Base-by-base conservation (phyloP, 1,284 basidiomycete genomes). In the Leucoagaricus sp. region DNA sequence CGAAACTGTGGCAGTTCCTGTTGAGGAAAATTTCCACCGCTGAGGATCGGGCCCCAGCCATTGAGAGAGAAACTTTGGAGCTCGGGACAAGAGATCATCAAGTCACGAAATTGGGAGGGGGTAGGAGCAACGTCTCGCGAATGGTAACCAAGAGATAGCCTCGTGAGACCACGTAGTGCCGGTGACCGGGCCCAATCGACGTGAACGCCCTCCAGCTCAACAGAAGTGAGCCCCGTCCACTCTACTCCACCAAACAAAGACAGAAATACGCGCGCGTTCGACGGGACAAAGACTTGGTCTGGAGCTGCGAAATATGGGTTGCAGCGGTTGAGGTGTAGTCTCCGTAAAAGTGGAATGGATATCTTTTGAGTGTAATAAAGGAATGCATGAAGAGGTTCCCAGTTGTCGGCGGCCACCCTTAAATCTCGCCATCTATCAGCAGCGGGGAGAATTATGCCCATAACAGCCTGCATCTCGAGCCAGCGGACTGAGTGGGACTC, bases 301-400 rank as follows among this genome's bases (percentile, higher is more conserved):
- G 65, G 72, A 6, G 67, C 64, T 2, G 76, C 79, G 53, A 83
- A 78, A 65, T 79, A 85, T 2, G 76, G 79, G 61, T 84, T 85
- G 63, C 81, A 83, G 21, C 83, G 71, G 13, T 75, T 76, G 1
- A 85, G 70, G 3, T 71, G 71, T n/a, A 84, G 59, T 1, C 62
- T 64, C 49, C 75, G 65, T 1, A 84, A 65, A 38, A 67, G 59
- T 1, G 75, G 75, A 0, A 71, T 69, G 2, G 67, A 63, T 26
- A 73, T 64, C 5, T 64, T 58, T 6, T 64, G 64, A 3, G 75
- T 75, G 44, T 67, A 69, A 44, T 68, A 69, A 7, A 85, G 72
- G 60, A 85, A 82, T 4, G 73, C 68, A 60, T 76, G 77, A 6
- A 84, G 76, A 12, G 83, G 82, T 4, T 70, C 70, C 83, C 83